Evolutionary conservation across 495 filamentous ascomycete genomes (phyloP), one percentile per base, ranked within the genome.

Genomic region (Penicillium roqueforti): DNA sequence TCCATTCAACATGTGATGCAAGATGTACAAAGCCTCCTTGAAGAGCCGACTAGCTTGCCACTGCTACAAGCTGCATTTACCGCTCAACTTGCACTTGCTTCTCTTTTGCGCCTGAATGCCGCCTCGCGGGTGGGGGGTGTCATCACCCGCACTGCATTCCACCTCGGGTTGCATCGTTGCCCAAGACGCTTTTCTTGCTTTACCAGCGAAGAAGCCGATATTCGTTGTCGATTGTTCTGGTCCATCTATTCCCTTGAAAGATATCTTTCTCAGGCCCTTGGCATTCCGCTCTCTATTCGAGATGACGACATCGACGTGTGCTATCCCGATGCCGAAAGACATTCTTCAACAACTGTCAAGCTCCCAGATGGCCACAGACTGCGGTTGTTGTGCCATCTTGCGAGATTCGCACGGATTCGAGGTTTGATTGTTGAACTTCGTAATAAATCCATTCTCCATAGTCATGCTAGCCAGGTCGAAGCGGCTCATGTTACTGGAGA

Each of bases 221-320:
- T 75, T n/a, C 68, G 77, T 31, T 58, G 68, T 40, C 67, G 76
- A 4, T 46, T 79, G 3, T 80, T 79, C 53, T 80, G 76, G 76
- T 76, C 76, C 0, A 73, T 79, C 13, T 80, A 79, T 49, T 74
- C 66, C 36, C 60, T 79, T 1, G 77, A 80, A 19, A 57, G 76
- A 56, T 77, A 76, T 60, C 62, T 80, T 2, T 76, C 70, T 9
- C 76, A 79, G 52, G 70, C 75, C 11, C 59, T 80, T 22, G 77
- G 77, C 0, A 65, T 77, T 6, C 77, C 77, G n/a, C 62, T 79
- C 10, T 63, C 68, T n/a, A 72, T 80, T 40, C 67, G 69, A 46
- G 76, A 79, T 61, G 75, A 79, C 55, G 77, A 80, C 53, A 69
- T 79, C 41, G 77, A 80, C 53, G 77, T 80, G 8, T 80, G 77